Evolutionary conservation across 225 moss, liverwort and hornwort species (phyloP).

Genomic region (Marchantia polymorpha): DNA sequence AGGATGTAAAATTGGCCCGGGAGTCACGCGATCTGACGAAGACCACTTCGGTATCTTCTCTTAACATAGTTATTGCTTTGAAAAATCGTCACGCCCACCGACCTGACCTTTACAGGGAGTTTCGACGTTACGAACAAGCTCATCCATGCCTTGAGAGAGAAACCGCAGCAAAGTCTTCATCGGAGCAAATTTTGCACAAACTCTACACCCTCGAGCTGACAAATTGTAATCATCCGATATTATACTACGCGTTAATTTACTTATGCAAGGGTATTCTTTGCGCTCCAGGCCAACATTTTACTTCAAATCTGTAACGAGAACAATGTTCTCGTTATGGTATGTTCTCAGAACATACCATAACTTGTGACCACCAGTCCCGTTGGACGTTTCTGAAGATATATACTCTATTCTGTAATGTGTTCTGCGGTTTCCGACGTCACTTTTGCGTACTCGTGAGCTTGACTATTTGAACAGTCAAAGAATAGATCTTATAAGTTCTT

Average conservation of each 20-base stretch:
- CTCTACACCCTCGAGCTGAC: background rate
- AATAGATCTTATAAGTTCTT: too few species aligned
- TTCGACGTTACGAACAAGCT: background rate
- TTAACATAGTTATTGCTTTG: background rate
- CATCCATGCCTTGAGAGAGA: background rate
- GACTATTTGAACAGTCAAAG: too few species aligned
- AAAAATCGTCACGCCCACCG: background rate
- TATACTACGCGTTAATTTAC: too few species aligned
- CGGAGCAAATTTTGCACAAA: background rate
- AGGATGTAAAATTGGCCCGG: background rate
- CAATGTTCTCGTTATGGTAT: too few species aligned
- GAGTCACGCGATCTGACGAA: background rate
- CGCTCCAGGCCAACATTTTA: too few species aligned
- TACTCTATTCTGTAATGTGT: too few species aligned
- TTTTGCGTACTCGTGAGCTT: too few species aligned
- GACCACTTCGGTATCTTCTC: background rate
- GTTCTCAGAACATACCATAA: too few species aligned
- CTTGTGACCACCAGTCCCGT: too few species aligned
- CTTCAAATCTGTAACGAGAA: too few species aligned
- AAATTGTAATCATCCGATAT: background rate
- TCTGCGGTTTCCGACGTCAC: too few species aligned
- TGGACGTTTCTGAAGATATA: too few species aligned
- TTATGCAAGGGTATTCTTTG: background rate
- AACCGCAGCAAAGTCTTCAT: background rate
- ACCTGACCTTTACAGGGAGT: background rate